Evolutionary conservation across 192 early-diverging fungal genomes (phyloP).

Genomic region (Phycomyces nitens): DNA sequence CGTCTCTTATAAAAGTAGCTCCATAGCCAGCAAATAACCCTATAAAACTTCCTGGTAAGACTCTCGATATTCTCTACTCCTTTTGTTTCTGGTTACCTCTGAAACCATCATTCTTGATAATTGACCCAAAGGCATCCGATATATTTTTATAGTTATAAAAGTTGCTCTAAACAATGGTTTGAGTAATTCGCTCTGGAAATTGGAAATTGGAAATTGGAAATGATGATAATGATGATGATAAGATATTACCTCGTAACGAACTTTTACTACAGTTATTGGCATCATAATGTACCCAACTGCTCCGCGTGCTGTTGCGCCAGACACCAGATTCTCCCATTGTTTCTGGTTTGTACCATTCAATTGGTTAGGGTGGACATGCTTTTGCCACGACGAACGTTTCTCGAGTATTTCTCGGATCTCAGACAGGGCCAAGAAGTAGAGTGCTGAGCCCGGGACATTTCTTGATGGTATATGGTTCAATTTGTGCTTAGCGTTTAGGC

Average conservation of each 20-base stretch:
- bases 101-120: constrained; percentile 65
- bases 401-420: constrained; percentile 54
- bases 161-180: constrained; percentile 55
- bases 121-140: constrained; percentile 59
- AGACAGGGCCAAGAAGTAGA: constrained; percentile 72
- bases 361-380: constrained; percentile 38
- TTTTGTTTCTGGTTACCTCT: constrained; percentile 37
- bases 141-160: constrained; percentile 80
- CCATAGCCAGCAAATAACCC: constrained; percentile 86
- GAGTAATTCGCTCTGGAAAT: too few relatives aligned
- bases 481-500: neutral
- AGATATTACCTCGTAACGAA: constrained; percentile 73
- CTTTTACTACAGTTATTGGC: constrained; percentile 93
- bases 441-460: constrained; percentile 66
- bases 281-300: constrained; percentile 85
- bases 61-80: neutral
- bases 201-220: too few relatives aligned
- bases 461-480: constrained; percentile 23
- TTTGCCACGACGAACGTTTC: constrained; percentile 31
- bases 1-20: constrained; percentile 84
- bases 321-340: constrained; percentile 61
- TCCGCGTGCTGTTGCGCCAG: constrained; percentile 66
- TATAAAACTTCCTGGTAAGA: constrained; percentile 9
- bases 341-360: neutral
- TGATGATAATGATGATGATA: neutral